A percentile compares a stretch with the other conserved stretches of the same genome.
Conservation (phyloP, 23 red algal genomes). For the Cyanidioschyzon merolae region DNA sequence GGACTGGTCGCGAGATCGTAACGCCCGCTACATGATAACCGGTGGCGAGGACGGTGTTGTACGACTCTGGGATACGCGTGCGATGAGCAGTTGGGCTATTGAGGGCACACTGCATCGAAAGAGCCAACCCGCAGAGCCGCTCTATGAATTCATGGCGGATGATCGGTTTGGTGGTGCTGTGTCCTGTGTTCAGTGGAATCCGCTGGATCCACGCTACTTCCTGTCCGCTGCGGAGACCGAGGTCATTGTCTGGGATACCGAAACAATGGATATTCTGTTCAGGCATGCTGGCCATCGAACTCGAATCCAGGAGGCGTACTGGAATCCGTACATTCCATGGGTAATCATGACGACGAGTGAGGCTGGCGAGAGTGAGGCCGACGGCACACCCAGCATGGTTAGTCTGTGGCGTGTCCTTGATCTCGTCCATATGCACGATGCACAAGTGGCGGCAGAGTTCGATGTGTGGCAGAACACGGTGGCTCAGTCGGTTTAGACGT, state of each 20-base stretch:
- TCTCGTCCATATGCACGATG: conserved; percentile 20
- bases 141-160: conserved; percentile 18
- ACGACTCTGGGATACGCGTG: conserved; percentile 57
- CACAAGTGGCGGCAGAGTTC: conserved; percentile 18
- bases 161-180: conserved; percentile 37
- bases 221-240: conserved; percentile 51
- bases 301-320: conserved; percentile 43
- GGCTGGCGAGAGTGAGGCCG: conserved; percentile 26
- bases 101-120: conserved; percentile 15
- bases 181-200: conserved; percentile 51
- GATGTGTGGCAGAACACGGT: conserved; percentile 15
- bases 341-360: conserved; percentile 46
- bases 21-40: conserved; percentile 30
- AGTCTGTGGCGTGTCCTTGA: conserved; percentile 56
- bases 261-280: conserved; percentile 36
- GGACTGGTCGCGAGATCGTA: conserved; percentile 39
- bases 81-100: conserved; percentile 18
- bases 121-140: not conserved
- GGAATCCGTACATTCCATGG: conserved; percentile 49
- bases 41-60: conserved; percentile 57
- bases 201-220: conserved; percentile 29
- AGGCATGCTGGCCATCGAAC: conserved; percentile 49
- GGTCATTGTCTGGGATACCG: conserved; percentile 61
- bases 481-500: not conserved
- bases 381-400: conserved; percentile 40